phyloP scores from a whole-genome alignment of 331 rosid species.

The Pyrus hybrid region DNA sequence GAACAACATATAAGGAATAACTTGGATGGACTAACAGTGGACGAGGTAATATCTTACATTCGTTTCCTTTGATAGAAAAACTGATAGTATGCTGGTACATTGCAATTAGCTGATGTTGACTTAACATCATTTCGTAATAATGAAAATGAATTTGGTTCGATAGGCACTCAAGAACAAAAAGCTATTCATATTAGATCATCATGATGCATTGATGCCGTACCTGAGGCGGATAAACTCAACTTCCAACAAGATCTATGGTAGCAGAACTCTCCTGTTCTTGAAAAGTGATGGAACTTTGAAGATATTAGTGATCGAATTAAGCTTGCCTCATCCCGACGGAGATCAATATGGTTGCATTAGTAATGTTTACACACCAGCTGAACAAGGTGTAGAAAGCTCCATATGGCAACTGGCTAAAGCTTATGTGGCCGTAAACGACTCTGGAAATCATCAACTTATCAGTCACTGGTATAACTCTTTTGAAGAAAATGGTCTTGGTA shows the following conservation, averaged over 20 bases:
- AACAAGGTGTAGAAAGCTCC: slow-evolving; percentile 43
- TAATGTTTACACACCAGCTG: slow-evolving; percentile 44
- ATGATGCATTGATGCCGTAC: neutral
- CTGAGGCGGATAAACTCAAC: slow-evolving; percentile 21
- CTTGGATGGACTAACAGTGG: slow-evolving; percentile 41
- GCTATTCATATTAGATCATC: neutral
- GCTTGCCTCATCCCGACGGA: slow-evolving; percentile 55
- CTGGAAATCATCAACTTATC: slow-evolving; percentile 66
- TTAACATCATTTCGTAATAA: neutral
- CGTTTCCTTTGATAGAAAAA: neutral
- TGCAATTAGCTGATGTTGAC: neutral
- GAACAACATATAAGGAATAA: slow-evolving; percentile 33
- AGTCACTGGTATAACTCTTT: slow-evolving; percentile 37
- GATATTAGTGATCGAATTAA: slow-evolving; percentile 67
- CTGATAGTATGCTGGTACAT: too few species aligned
- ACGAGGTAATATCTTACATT: slow-evolving; percentile 28
- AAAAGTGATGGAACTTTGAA: slow-evolving; percentile 57
- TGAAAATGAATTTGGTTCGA: slow-evolving; percentile 1
- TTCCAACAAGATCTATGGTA: slow-evolving; percentile 58
- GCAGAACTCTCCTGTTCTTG: slow-evolving; percentile 54
- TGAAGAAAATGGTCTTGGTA: too few species aligned
- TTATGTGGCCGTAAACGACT: slow-evolving; percentile 59
- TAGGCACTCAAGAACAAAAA: slow-evolving; percentile 39
- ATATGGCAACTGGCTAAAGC: slow-evolving; percentile 84
- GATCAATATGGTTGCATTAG: slow-evolving; percentile 46